A percentile compares a stretch with the other conserved stretches of the same genome.
phyloP scores from a whole-genome alignment of 192 early-diverging fungal genomes.

The Haplosporangium gracile region DNA sequence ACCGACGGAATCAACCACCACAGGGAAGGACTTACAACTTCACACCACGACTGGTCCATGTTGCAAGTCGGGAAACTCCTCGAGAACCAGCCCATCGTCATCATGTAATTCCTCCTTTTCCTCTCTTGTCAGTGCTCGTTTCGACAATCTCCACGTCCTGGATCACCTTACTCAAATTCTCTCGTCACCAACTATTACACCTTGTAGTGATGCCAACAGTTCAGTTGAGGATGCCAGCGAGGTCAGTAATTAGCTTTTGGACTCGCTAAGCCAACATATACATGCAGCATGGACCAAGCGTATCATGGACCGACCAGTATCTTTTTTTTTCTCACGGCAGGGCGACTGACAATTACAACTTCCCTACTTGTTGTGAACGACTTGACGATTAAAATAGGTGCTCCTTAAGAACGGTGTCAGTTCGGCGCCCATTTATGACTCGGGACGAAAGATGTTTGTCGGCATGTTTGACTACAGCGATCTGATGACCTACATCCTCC shows the following conservation, averaged over 20 bases:
- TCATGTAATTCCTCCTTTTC: constrained; percentile 61
- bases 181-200: not conserved
- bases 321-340: not conserved
- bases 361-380: not conserved
- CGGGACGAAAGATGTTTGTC: constrained; percentile 64
- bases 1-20: constrained; percentile 24
- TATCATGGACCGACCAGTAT: not conserved
- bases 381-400: constrained; percentile 17
- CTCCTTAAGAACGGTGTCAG: constrained; percentile 81
- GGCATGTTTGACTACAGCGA: constrained; percentile 94
- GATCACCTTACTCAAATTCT: not conserved
- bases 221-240: constrained; percentile 83
- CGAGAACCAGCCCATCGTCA: constrained; percentile 70
- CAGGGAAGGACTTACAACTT: constrained; percentile 61
- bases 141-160: not conserved
- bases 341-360: too few relatives aligned
- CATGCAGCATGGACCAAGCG: not conserved
- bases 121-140: not conserved
- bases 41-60: constrained; percentile 73
- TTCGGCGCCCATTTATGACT: constrained; percentile 84
- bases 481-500: constrained; percentile 79
- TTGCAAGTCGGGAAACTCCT: constrained; percentile 71
- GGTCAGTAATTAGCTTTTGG: constrained; percentile 5
- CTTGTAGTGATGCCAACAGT: constrained; percentile 61
- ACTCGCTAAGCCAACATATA: not conserved